Percentiles rank a stretch among this genome's conserved stretches.
Conservation (phyloP, 1,284 basidiomycete species). For the Psilocybe mexicana region DNA sequence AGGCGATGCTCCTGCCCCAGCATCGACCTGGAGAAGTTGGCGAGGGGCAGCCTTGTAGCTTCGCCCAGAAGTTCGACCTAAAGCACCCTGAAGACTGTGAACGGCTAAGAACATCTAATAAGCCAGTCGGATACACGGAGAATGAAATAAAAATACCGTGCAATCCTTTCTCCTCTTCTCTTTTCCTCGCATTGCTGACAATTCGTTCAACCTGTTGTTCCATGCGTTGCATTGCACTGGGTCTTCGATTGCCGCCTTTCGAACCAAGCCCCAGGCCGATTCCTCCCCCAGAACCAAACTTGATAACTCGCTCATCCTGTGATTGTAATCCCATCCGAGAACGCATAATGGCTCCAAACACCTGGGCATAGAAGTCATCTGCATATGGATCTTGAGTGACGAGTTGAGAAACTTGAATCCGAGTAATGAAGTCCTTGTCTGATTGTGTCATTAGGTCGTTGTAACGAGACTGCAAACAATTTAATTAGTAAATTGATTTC, state of each 20-base stretch:
- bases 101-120: conserved; percentile 44
- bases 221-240: conserved; percentile 96
- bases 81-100: conserved; percentile 89
- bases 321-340: conserved; percentile 73
- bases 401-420: conserved; percentile 97
- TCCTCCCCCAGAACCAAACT: conserved; percentile 79
- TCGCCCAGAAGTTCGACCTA: conserved; percentile 90
- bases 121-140: background rate
- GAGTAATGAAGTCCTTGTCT: conserved; percentile 99
- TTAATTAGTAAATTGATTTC: background rate
- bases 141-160: conserved; percentile 49
- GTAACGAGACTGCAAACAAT: conserved; percentile 72
- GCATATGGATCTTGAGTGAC: conserved; percentile 96
- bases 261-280: conserved; percentile 78
- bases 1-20: conserved; percentile 47
- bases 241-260: conserved; percentile 69
- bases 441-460: conserved; percentile 99
- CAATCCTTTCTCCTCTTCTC: conserved; percentile 79
- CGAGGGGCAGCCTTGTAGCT: conserved; percentile 95
- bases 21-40: conserved; percentile 89
- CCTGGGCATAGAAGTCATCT: conserved; percentile 98
- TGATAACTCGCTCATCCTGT: conserved; percentile 76
- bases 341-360: conserved; percentile 83
- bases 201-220: conserved; percentile 97
- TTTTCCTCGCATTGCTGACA: conserved; percentile 87